Base-by-base conservation (phyloP, 2,329 filamentous ascomycete genomes). In the Alternaria sp. region DNA sequence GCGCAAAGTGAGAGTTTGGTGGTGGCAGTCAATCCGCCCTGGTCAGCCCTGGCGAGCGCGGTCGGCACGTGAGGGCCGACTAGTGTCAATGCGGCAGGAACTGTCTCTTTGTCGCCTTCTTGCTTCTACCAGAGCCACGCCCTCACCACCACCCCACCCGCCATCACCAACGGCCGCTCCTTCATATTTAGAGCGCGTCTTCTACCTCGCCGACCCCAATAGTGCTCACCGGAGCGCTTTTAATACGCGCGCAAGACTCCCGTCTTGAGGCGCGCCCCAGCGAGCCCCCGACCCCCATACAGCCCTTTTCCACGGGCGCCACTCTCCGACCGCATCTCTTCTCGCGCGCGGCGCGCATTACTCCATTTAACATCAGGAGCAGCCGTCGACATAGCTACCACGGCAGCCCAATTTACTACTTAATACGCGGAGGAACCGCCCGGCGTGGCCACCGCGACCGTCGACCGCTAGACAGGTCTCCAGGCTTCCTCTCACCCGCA, bases 181-280 rank as follows among this genome's bases (percentile, higher is more conserved):
- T 36, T 64, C 66, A 68, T 74, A 71, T 71, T 61, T 64, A 67
- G 74, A 74, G 74, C 72, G 75, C 76, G 73, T 75, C 70, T 67
- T 66, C 52, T 58, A 62, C 64, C 67, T 64, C 67, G 54, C 51
- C 58, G 67, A 61, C 52, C 54, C 59, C 68, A 65, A 58, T 58
- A 65, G 71, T 69, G 67, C 72, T 70, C 68, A 51, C 54, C 57
- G 60, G 61, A 62, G 70, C 63, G 71, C 74, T 64, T 59, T 59
- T 54, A 62, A 57, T 57, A 53, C 66, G 67, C 63, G 72, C 73
- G 72, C 72, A 59, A 56, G 61, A 54, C 62, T 54, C 43, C 54
- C 43, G 64, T 60, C 58, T 63, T 65, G 64, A 62, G 58, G 68
- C 72, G 72, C 57, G 53, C 51, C 70, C 62, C 62, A 53, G 66